Base-by-base conservation (phyloP, 169 alveolate genomes). In the Eimeria praecox region DNA sequence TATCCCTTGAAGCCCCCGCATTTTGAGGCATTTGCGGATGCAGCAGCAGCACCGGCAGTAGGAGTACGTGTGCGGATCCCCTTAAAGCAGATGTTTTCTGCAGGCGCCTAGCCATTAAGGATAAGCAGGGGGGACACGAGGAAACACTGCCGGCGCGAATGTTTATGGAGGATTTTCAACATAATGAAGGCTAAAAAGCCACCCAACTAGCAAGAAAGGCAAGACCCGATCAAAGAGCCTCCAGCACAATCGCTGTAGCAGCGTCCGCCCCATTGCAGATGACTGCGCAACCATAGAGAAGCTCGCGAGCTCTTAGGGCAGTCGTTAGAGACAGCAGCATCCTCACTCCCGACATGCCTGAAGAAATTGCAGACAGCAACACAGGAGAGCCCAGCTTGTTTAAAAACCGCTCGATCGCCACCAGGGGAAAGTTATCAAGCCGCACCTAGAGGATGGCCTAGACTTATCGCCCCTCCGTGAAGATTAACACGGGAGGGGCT, bases 401-500 rank as follows among this genome's bases (percentile, higher is more conserved):
- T 3, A 52, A n/a, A 27, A 3, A 4, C 30, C 24, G 44, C 4
- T 46, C 33, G n/a, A 10, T 38, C 18, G 33, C 14, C 20, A 54
- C 4, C 38, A 5, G 27, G 59, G 44, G n/a, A 27, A n/a, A 30
- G 27, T 3, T 38, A 10, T 40, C 10, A 9, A 42, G 18, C 2
- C 96, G 96, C 96, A 54, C 99, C 99, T 27, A 98, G 71, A 33
- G 99, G 99, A 94, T 99, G 99, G 42, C 99, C 99, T 24, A 99
- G 95, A 38, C 99, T 98, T 33, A 98, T 98, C 33, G 99, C 99
- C 49, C 99, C 99, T 27, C 99, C 99, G 95, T 98, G 97, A 33
- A 98, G 97, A 95, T 99, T 99, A 40, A 99, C 98, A 42, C 97
- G 98, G 54, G 96, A 96, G 22, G 92, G 96, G 80, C 98, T 98